Evolutionary conservation across 306 rosid genomes (phyloP).

Genomic region (Prunus padus): DNA sequence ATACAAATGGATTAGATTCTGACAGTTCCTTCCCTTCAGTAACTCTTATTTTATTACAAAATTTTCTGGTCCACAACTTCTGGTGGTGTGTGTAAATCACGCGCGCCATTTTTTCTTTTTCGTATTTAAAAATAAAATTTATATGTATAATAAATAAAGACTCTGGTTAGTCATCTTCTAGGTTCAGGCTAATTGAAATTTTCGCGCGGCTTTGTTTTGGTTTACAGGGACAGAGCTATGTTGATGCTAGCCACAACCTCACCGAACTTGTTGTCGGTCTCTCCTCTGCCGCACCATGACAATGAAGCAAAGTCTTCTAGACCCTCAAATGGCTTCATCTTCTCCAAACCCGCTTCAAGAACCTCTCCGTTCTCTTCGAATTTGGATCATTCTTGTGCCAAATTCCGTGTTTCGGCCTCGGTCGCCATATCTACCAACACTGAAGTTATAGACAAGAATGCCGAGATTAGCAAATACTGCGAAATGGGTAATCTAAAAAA

Average conservation of each 20-base stretch:
- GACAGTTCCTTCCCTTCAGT: neutral
- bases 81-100: constrained; percentile 19
- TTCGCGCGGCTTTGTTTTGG: constrained; percentile 17
- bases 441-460: constrained; percentile 20
- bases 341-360: constrained; percentile 33
- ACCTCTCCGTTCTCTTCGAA: constrained; percentile 22
- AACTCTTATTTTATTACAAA: neutral
- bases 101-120: constrained; percentile 15
- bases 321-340: constrained; percentile 25
- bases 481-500: constrained; percentile 52
- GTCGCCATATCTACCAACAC: constrained; percentile 20
- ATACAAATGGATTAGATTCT: constrained; percentile 10
- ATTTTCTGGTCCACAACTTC: constrained; percentile 36
- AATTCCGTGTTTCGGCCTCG: constrained; percentile 22
- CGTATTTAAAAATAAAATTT: neutral
- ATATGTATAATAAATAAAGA: too few relatives aligned
- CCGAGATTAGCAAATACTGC: constrained; percentile 36
- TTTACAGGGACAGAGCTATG: constrained; percentile 31
- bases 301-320: constrained; percentile 1
- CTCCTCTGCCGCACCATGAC: constrained; percentile 13
- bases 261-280: constrained; percentile 26
- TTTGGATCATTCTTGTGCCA: constrained; percentile 22
- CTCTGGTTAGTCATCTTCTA: neutral
- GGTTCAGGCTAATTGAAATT: neutral
- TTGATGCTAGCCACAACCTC: constrained; percentile 30